Evolutionary conservation across 1,284 basidiomycete species (phyloP).

Genomic region (Termitomyces sp.): DNA sequence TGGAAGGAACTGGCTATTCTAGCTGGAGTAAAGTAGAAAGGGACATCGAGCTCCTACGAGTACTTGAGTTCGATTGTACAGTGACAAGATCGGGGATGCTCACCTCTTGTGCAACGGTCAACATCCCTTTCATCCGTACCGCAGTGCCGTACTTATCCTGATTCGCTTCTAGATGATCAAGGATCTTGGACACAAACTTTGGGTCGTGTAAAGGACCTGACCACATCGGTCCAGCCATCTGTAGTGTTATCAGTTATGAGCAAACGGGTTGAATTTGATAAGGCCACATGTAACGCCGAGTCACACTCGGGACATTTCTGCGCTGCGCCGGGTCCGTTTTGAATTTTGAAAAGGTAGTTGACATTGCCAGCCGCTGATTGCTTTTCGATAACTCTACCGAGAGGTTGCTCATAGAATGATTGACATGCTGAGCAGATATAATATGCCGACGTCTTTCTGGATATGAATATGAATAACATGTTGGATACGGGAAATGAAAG

Average conservation of each 20-base stretch:
- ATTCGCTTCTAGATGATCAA: constrained; percentile 69
- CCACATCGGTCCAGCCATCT: constrained; percentile 97
- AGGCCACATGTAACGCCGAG: constrained; percentile 62
- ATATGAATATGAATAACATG: neutral
- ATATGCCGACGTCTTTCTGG: constrained; percentile 77
- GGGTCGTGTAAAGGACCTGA: constrained; percentile 81
- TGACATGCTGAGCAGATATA: constrained; percentile 84
- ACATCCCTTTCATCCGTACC: constrained; percentile 91
- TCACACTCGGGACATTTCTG: constrained; percentile 82
- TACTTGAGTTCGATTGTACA: neutral
- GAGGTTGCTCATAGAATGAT: constrained; percentile 71
- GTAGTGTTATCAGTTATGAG: neutral
- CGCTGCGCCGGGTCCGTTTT: constrained; percentile 64
- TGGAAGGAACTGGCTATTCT: constrained; percentile 82
- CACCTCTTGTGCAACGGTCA: constrained; percentile 85
- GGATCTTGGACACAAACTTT: constrained; percentile 68
- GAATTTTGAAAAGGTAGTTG: constrained; percentile 68
- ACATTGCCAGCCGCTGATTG: constrained; percentile 45
- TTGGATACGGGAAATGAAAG: constrained; percentile 3
- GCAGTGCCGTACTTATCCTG: constrained; percentile 72
- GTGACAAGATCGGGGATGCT: constrained; percentile 17
- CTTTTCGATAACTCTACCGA: constrained; percentile 66
- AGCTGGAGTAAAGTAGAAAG: constrained; percentile 92
- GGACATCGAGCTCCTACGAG: constrained; percentile 68
- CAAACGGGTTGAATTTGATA: neutral